Percentiles rank a stretch among this genome's conserved stretches.
phyloP scores from a whole-genome alignment of 1,284 basidiomycete genomes.

The Tilletia setariae region DNA sequence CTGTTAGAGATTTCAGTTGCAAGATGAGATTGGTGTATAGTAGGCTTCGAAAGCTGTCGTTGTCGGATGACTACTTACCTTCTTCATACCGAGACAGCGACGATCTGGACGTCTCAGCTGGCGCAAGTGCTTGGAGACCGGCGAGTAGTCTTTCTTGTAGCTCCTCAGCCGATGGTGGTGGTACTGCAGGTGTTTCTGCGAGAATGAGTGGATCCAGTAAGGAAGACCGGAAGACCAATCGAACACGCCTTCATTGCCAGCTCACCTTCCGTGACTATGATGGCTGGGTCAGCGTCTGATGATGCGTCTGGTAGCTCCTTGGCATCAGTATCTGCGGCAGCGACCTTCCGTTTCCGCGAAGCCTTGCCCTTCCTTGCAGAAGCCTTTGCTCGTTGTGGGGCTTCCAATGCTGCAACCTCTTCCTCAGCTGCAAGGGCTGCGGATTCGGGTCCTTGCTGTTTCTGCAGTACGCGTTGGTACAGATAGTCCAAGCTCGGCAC shows the following conservation, averaged over 20 bases:
- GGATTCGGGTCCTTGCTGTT: neutral
- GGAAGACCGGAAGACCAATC: too few species aligned
- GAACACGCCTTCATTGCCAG: neutral
- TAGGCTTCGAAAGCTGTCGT: too few species aligned
- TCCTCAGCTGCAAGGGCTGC: neutral
- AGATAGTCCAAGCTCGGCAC: slow-evolving; percentile 7
- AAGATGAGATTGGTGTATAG: too few species aligned
- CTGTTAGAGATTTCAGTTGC: too few species aligned
- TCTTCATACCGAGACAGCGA: too few species aligned
- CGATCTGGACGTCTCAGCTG: too few species aligned
- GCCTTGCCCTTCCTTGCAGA: neutral
- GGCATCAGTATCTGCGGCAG: neutral
- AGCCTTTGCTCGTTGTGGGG: neutral
- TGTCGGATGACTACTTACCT: too few species aligned
- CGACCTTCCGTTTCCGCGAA: neutral
- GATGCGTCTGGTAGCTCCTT: neutral
- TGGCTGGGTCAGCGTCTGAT: neutral
- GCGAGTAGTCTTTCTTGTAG: too few species aligned
- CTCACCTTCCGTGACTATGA: neutral
- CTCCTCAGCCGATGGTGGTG: too few species aligned
- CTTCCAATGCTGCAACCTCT: neutral
- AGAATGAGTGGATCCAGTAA: too few species aligned
- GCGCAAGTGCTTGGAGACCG: too few species aligned
- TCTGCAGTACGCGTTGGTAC: neutral
- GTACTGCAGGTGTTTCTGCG: too few species aligned